Evolutionary conservation across 495 filamentous ascomycete genomes (phyloP).

Genomic region (Xylaria venustula): DNA sequence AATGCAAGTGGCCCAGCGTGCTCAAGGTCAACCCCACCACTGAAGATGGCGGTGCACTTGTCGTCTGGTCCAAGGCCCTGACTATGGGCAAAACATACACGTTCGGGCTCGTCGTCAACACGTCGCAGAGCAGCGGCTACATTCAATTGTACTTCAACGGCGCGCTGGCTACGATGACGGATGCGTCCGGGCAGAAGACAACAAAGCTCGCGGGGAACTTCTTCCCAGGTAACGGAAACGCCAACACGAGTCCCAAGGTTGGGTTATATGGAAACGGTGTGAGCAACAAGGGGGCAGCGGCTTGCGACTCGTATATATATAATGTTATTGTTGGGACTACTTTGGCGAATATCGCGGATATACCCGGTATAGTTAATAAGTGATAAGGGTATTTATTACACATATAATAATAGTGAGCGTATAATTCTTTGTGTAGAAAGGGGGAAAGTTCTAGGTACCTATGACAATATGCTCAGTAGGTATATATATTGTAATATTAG

Average conservation of each 20-base stretch:
- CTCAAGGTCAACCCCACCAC: not conserved
- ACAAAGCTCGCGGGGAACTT: constrained; percentile 6
- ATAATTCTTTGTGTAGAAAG: not conserved
- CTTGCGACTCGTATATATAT: constrained; percentile 12
- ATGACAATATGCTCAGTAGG: too few relatives aligned
- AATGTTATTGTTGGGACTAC: constrained; percentile 10
- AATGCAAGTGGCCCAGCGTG: not conserved
- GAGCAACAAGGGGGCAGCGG: not conserved
- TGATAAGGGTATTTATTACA: not conserved
- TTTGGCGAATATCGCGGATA: constrained; percentile 11
- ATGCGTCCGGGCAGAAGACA: constrained; percentile 2
- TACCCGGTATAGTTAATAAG: constrained; percentile 3
- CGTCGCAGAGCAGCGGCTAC: constrained; percentile 9
- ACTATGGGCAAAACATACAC: constrained; percentile 7
- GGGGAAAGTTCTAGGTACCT: too few relatives aligned
- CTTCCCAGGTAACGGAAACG: constrained; percentile 1
- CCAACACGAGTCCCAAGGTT: constrained; percentile 8
- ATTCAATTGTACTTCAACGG: constrained; percentile 12
- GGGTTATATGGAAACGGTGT: constrained; percentile 10
- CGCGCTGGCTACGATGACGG: constrained; percentile 3
- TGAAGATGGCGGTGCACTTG: not conserved
- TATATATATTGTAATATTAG: too few relatives aligned
- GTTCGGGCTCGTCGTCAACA: constrained; percentile 11
- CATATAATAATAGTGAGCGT: not conserved
- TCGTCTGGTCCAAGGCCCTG: constrained; percentile 8